Percentiles rank a stretch among this genome's conserved stretches.
These are phyloP conservation scores for Vitis rupestris DNA, from an alignment of 164 flowering plant species.

Conservation along the genomic window DNA sequence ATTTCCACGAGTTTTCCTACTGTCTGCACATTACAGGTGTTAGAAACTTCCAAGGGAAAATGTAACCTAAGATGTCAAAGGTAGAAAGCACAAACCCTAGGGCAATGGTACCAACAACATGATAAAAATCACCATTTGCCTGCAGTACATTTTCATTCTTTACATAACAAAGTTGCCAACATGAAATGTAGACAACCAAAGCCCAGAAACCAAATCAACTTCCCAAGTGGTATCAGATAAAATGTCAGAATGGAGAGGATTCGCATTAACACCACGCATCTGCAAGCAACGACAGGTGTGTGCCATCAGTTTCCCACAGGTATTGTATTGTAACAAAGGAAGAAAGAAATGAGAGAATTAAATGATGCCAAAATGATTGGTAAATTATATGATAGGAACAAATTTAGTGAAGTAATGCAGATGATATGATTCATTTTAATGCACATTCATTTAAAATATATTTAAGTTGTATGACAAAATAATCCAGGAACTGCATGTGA, in stretches of 20 bases:
- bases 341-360: background rate
- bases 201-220: background rate
- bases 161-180: background rate
- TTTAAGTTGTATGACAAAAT: too few species aligned
- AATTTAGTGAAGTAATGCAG: too few species aligned
- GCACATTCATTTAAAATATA: too few species aligned
- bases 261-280: slow-evolving; percentile 4
- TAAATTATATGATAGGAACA: too few species aligned
- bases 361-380: background rate
- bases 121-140: background rate
- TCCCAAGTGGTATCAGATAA: background rate
- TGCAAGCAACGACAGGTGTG: slow-evolving; percentile 5
- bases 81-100: slow-evolving; percentile 7
- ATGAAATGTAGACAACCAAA: background rate
- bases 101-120: background rate
- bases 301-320: background rate
- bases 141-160: background rate
- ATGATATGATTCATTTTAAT: too few species aligned
- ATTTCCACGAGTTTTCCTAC: background rate
- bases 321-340: background rate
- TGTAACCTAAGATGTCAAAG: slow-evolving; percentile 15
- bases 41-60: slow-evolving; percentile 14
- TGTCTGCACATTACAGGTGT: slow-evolving; percentile 11
- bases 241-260: background rate
- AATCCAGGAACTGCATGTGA: too few species aligned